phyloP scores from a whole-genome alignment of 345 rosid genomes.

The Citrus sp. region DNA sequence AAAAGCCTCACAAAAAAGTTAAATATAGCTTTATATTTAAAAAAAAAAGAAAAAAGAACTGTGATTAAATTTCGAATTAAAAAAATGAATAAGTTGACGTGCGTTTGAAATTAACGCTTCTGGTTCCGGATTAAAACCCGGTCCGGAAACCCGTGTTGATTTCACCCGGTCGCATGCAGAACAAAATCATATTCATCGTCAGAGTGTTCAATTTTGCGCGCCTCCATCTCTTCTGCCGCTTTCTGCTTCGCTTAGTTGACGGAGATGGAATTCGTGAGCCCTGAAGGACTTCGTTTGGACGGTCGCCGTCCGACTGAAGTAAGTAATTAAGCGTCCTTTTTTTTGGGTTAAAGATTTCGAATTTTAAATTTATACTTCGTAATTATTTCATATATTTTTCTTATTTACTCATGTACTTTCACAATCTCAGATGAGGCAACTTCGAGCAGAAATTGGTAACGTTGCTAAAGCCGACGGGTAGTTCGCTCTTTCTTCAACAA shows the following conservation, averaged over 20 bases:
- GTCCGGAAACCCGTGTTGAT: too few relatives aligned
- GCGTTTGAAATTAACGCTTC: too few relatives aligned
- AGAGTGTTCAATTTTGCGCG: not conserved
- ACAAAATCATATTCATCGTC: not conserved
- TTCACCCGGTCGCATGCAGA: not conserved
- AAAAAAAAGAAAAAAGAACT: too few relatives aligned
- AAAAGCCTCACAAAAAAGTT: too few relatives aligned
- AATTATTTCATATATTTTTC: not conserved
- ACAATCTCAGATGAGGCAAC: constrained; percentile 77
- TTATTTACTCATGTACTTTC: not conserved
- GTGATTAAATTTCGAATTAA: too few relatives aligned
- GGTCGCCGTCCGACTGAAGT: constrained; percentile 91
- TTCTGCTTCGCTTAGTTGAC: not conserved
- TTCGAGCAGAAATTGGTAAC: constrained; percentile 75
- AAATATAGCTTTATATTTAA: too few relatives aligned
- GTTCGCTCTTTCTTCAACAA: not conserved
- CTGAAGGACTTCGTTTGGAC: constrained; percentile 79
- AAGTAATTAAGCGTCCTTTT: not conserved
- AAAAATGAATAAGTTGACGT: too few relatives aligned
- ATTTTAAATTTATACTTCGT: not conserved
- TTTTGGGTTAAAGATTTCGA: not conserved
- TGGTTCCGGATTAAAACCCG: too few relatives aligned
- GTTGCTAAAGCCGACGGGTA: constrained; percentile 90
- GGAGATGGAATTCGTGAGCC: constrained; percentile 78
- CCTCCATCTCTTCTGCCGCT: not conserved